A percentile compares a stretch with the other conserved stretches of the same genome.
These are phyloP conservation scores for Miscanthus lutarioriparius DNA, from an alignment of 176 grass and related monocot genomes.

Conservation along the genomic window DNA sequence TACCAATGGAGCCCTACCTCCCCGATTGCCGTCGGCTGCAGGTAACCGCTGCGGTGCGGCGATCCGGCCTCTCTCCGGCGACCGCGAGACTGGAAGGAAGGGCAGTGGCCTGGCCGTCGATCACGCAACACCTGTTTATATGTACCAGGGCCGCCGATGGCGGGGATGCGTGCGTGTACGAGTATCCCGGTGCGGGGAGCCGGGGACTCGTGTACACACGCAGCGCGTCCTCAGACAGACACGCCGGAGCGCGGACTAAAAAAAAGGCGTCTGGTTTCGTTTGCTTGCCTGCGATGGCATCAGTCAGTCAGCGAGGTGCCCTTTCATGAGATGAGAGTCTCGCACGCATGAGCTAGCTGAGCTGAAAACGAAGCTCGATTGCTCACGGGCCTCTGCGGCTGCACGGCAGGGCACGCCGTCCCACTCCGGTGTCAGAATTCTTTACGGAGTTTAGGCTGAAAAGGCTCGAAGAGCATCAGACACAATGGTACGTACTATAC, in stretches of 20 bases:
- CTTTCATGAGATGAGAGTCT: neutral
- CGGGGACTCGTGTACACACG: neutral
- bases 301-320: neutral
- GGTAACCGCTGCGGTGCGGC: neutral
- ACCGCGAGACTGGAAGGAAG: neutral
- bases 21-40: neutral
- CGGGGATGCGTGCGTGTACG: neutral
- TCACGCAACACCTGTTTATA: conserved; percentile 25
- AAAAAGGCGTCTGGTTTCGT: neutral
- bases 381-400: neutral
- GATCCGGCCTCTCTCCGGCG: neutral
- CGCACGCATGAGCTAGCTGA: neutral
- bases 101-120: conserved; percentile 10
- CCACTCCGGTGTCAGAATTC: neutral
- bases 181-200: neutral
- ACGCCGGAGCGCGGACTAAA: neutral
- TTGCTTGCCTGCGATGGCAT: conserved; percentile 12
- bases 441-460: neutral
- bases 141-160: neutral
- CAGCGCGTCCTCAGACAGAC: neutral
- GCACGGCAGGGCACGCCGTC: neutral
- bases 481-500: neutral
- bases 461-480: neutral
- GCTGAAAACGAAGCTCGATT: conserved; percentile 6
- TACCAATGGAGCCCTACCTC: neutral